These are phyloP conservation scores for Gossypium schwendimanii DNA, from an alignment of 441 rosid species.

Conservation along the genomic window DNA sequence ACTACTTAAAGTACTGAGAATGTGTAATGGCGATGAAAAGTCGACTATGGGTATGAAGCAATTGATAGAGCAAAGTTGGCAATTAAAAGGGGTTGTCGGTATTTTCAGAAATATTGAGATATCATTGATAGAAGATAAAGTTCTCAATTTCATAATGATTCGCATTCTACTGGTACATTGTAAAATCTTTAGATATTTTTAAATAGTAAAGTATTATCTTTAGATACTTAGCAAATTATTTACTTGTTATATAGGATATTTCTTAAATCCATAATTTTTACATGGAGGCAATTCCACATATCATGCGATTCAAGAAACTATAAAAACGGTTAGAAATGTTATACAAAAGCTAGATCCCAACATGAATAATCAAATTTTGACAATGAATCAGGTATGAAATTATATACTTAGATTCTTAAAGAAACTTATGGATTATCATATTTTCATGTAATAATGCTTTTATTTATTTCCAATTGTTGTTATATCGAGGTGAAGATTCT, in stretches of 20 bases:
- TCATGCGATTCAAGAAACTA: neutral
- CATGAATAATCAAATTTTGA: neutral
- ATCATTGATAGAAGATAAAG: neutral
- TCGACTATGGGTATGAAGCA: neutral
- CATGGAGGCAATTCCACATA: neutral
- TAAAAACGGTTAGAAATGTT: neutral
- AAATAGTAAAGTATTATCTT: neutral
- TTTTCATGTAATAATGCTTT: neutral
- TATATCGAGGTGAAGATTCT: neutral
- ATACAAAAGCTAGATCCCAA: neutral
- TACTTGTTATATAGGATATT: neutral
- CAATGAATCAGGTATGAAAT: neutral
- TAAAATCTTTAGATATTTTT: neutral
- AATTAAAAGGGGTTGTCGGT: too few species aligned
- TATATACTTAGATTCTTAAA: neutral
- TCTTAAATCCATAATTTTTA: neutral
- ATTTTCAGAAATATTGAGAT: neutral
- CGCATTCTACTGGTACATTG: neutral
- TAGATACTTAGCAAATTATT: neutral
- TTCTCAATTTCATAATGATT: neutral
- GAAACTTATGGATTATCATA: neutral
- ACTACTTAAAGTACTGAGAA: neutral
- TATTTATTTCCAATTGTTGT: neutral
- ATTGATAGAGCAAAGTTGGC: neutral
- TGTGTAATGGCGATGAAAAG: neutral